Evolutionary conservation across 306 rosid genomes (phyloP), one percentile per base, ranked within the genome.

Genomic region (Carpinus viminea): DNA sequence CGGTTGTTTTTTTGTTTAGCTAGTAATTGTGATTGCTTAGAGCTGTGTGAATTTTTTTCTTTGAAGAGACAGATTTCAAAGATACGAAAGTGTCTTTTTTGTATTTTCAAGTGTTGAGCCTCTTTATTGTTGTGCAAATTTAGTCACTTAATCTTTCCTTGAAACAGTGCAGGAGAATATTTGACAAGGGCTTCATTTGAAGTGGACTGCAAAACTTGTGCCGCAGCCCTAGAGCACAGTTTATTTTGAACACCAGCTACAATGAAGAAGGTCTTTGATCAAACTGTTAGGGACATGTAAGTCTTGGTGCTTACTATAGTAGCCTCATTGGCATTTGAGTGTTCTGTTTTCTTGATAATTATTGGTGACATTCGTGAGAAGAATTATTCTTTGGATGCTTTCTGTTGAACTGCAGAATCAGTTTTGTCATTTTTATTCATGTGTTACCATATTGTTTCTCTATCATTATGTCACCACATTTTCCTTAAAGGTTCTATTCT

Each of bases 251-350:
- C 68, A 80, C 72, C 84, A 38, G 72, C 79, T 74, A 77, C 82
- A 34, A 95, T 95, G 99, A 95, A 95, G 98, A 95, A 95, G 84
- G 99, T 68, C 81, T 84, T 95, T 79, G 98, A 83, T 84, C 99
- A 93, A 90, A 95, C 99, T 79, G 97, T 95, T 81, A 90, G 99
- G 83, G 99, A 95, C 86, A 70, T 95, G 99, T 95, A 89, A 89
- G 98, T 87, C 11, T 84, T 64, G 9, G 31, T 82, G 2, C 3
- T 79, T 68, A 21, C 46, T 26, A 47, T n/a, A 0, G 46, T 38
- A 38, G 65, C 74, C 52, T 77, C 13, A 13, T 73, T 62, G 36
- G 70, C 51, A 18, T 75, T 26, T 76, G 79, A 10, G 20, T 57
- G 76, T 50, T 48, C 57, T 59, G 68, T 31, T 65, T 36, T 21